Conservation (phyloP, 2,329 filamentous ascomycete genomes). For the Daldinia eschscholtzii region DNA sequence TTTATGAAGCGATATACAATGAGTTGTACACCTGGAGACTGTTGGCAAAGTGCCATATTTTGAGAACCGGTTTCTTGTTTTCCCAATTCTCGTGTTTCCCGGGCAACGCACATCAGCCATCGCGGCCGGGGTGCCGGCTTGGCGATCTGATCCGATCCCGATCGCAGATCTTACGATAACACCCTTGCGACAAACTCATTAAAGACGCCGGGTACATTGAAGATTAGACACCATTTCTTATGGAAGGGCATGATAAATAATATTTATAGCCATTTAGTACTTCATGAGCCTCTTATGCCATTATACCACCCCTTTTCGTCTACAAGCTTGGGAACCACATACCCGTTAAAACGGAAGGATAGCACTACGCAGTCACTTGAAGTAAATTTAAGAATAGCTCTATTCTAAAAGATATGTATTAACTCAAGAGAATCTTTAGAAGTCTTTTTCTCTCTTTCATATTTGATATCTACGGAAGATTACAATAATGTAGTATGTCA, state of each 20-base stretch:
- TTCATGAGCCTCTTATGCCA: background rate
- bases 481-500: background rate
- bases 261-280: background rate
- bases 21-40: slow-evolving; percentile 9
- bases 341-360: too few species aligned
- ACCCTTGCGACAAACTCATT: slow-evolving; percentile 10
- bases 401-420: background rate
- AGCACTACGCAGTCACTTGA: background rate
- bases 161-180: slow-evolving; percentile 29
- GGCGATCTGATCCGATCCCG: slow-evolving; percentile 42
- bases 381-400: background rate
- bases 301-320: background rate
- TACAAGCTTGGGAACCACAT: background rate
- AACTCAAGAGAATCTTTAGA: background rate
- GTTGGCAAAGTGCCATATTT: slow-evolving; percentile 18
- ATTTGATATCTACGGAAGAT: background rate
- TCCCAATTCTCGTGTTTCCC: slow-evolving; percentile 33
- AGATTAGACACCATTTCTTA: background rate
- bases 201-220: background rate
- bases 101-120: slow-evolving; percentile 31
- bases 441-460: background rate
- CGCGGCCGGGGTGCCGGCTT: slow-evolving; percentile 36
- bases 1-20: slow-evolving; percentile 18
- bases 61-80: slow-evolving; percentile 43
- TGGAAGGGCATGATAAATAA: too few species aligned